These are phyloP conservation scores for Suillus lakei DNA, from an alignment of 768 basidiomycete species.

Conservation along the genomic window DNA sequence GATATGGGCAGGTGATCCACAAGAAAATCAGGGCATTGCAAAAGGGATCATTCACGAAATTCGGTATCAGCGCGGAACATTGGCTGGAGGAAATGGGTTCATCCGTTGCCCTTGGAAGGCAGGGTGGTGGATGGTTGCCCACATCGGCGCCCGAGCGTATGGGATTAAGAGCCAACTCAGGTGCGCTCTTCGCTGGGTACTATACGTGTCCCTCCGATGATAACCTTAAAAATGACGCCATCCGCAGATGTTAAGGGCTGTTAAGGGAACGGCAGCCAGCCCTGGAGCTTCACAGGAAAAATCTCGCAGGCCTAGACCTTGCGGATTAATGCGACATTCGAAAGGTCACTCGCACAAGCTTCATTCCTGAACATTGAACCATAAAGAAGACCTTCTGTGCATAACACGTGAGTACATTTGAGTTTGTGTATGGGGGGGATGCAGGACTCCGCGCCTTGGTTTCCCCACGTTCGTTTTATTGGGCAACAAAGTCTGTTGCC, in stretches of 20 bases:
- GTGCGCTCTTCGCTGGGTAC: too few species aligned
- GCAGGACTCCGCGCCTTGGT: background rate
- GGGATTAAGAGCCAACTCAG: background rate
- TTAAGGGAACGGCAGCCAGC: background rate
- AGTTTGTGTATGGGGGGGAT: background rate
- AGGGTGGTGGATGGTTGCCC: background rate
- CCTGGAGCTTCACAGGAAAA: conserved; percentile 5
- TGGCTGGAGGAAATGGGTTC: background rate
- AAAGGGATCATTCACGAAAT: background rate
- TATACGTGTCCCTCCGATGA: background rate
- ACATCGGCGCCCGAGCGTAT: background rate
- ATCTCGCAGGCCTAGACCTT: background rate
- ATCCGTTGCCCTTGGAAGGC: background rate
- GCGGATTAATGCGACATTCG: conserved; percentile 6
- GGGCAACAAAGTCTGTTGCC: background rate
- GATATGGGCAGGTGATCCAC: background rate
- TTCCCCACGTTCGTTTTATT: background rate
- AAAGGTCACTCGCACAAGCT: background rate
- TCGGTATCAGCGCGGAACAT: too few species aligned
- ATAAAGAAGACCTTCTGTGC: background rate
- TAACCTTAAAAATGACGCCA: background rate
- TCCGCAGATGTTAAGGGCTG: background rate
- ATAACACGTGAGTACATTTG: background rate
- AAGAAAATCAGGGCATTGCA: background rate
- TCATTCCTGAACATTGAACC: background rate